Evolutionary conservation across 1,139 yeast genomes (phyloP), one percentile per base, ranked within the genome.

Genomic region (Protomyces arabidopsidicola): DNA sequence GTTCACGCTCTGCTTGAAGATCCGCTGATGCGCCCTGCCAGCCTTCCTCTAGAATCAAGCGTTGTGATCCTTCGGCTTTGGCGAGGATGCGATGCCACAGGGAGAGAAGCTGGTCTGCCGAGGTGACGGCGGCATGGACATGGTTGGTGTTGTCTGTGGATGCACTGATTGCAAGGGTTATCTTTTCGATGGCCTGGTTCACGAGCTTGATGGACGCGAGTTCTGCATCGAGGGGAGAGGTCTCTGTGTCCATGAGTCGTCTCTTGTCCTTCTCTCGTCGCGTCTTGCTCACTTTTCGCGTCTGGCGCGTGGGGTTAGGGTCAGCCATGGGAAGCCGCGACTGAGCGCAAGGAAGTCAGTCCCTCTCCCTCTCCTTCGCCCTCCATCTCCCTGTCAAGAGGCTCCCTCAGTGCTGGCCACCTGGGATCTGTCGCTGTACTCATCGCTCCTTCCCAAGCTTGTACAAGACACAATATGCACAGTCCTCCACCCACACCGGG

Each of bases 1-100:
- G 54, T 27, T 52, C 45, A 27, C 45, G 53, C 50, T 60, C 63
- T n/a, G 53, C 54, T n/a, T 60, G 50, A 39, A 60, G n/a, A 38
- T 60, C 63, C 4, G 39, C 55, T 10, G 58, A 52, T 39, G 63
- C 63, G 42, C 63, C 63, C n/a, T 53, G 58, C 63, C 63, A 60
- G 9, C 38, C 16, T 16, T 53, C 58, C 20, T 60, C 58, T 9
- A 60, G 58, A 8, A 60, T 53, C 14, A 60, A 42, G 22, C 48
- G 45, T 22, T 60, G 63, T 4, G 63, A 52, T 14, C 53, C 53
- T n/a, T 60, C 52, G 24, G 58, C 34, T n/a, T 55, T 56, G 10
- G 63, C 58, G 31, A 60, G 63, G 14, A 60, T 58, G 31, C 63
- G 63, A 2, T 42, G 53, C 63, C 63, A 60, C 18, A 60, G 50